These are phyloP conservation scores for Luzula sylvatica DNA, from an alignment of 176 grass and related monocot genomes.

Conservation along the genomic window DNA sequence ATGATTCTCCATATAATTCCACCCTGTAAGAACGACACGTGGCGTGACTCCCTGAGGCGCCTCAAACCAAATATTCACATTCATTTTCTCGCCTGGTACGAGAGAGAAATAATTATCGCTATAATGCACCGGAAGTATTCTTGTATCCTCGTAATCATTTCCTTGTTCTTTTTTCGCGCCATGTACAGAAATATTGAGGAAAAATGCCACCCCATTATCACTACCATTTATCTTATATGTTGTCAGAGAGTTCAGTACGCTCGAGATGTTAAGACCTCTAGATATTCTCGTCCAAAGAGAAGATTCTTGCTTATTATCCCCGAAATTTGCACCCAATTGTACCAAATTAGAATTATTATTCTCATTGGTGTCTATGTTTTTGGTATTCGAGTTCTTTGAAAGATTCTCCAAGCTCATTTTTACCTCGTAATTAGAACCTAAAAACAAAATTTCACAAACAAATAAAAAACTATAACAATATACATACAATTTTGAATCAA, in stretches of 20 bases:
- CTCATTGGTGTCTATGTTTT: conserved; percentile 3
- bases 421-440: conserved; percentile 39
- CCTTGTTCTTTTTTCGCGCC: conserved; percentile 23
- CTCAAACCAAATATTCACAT: conserved; percentile 51
- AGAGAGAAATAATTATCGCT: conserved; percentile 85
- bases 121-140: conserved; percentile 95
- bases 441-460: conserved; percentile 9
- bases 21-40: conserved; percentile 53
- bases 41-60: conserved; percentile 47
- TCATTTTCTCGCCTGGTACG: conserved; percentile 56
- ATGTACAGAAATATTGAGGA: conserved; percentile 82
- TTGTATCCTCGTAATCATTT: conserved; percentile 42
- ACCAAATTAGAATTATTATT: conserved; percentile 3
- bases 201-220: conserved; percentile 70
- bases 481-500: neutral
- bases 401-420: conserved; percentile 56
- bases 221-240: conserved; percentile 34
- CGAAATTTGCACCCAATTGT: neutral
- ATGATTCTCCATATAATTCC: conserved; percentile 58
- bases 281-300: conserved; percentile 36
- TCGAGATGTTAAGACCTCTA: conserved; percentile 9
- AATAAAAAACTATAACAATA: neutral
- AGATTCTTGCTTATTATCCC: conserved; percentile 2
- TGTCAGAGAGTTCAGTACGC: conserved; percentile 12
- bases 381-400: conserved; percentile 35